These are phyloP conservation scores for Hypholoma fasciculare DNA, from an alignment of 768 basidiomycete genomes.

Conservation along the genomic window DNA sequence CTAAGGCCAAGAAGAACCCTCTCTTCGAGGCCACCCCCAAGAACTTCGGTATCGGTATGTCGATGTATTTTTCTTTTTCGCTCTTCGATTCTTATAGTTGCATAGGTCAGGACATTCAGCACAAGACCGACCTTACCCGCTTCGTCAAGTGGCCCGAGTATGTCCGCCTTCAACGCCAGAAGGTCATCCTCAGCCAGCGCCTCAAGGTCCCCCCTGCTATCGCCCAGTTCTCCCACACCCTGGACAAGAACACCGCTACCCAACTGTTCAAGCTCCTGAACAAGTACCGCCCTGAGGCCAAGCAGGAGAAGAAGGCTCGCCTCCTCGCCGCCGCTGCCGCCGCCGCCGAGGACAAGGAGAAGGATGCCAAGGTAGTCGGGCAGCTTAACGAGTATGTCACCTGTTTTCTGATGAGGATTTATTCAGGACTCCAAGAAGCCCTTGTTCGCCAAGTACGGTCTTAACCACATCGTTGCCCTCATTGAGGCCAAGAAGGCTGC, in stretches of 20 bases:
- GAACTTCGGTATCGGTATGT: conserved; percentile 93
- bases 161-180: conserved; percentile 95
- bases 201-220: conserved; percentile 98
- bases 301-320: conserved; percentile 97
- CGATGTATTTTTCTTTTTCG: background rate
- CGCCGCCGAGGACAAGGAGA: conserved; percentile 77
- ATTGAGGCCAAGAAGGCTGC: conserved; percentile 97
- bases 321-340: conserved; percentile 76
- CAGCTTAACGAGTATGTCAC: background rate
- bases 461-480: conserved; percentile 96
- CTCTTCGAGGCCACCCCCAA: conserved; percentile 89
- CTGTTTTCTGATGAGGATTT: background rate
- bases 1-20: conserved; percentile 89
- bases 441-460: conserved; percentile 91
- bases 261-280: conserved; percentile 98
- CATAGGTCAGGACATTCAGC: conserved; percentile 93
- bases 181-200: conserved; percentile 97
- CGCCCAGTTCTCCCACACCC: conserved; percentile 94
- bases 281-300: conserved; percentile 95
- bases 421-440: conserved; percentile 88
- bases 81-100: background rate
- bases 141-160: conserved; percentile 99
- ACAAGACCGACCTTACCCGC: conserved; percentile 86
- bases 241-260: conserved; percentile 99
- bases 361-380: conserved; percentile 42